phyloP scores from a whole-genome alignment of 2,329 filamentous ascomycete genomes.

The Cordyceps farinosa region DNA sequence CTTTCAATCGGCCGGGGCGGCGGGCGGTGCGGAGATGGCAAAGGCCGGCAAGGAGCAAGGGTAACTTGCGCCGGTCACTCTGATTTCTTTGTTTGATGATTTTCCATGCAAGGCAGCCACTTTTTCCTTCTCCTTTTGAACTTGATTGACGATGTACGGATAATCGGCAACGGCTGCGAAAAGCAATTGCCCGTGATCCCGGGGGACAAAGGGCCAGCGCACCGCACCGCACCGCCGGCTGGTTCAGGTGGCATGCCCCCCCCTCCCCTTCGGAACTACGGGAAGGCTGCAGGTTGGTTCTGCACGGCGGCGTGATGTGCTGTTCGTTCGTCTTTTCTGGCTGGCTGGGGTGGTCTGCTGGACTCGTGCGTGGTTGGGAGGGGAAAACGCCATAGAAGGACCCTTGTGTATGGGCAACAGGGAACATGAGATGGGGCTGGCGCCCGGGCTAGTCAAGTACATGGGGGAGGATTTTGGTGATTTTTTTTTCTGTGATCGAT shows the following conservation, averaged over 20 bases:
- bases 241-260: not conserved
- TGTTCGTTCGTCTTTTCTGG: not conserved
- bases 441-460: not conserved
- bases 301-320: not conserved
- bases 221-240: not conserved
- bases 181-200: not conserved
- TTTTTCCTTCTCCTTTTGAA: not conserved
- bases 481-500: constrained; percentile 9
- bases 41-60: not conserved
- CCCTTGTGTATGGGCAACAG: not conserved
- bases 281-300: not conserved
- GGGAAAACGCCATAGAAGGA: not conserved
- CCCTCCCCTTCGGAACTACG: not conserved
- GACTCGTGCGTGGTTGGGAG: not conserved
- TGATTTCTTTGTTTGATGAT: not conserved
- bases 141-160: not conserved
- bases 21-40: not conserved
- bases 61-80: not conserved
- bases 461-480: not conserved
- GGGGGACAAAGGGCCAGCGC: not conserved
- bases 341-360: not conserved
- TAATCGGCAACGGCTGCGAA: constrained; percentile 16
- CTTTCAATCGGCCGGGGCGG: constrained; percentile 5
- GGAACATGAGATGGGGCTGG: constrained; percentile 1
- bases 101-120: constrained; percentile 6